These are phyloP conservation scores for Beauveria rudraprayagi DNA, from an alignment of 2,329 filamentous ascomycete genomes.

Conservation along the genomic window DNA sequence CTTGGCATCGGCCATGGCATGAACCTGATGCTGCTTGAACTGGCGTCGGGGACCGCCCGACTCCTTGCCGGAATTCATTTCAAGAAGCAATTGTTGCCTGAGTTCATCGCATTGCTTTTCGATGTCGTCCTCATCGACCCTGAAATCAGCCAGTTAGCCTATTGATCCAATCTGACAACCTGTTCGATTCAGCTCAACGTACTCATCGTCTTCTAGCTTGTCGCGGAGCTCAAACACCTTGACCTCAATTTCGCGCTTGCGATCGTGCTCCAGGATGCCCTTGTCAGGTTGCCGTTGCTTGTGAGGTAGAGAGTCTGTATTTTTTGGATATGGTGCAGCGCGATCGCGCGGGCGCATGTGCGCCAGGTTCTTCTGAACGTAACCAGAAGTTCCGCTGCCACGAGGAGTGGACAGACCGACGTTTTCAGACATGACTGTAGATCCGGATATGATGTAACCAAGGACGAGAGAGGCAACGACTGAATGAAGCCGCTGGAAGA, in stretches of 20 bases:
- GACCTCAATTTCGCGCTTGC: constrained; percentile 83
- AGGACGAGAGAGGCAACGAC: background rate
- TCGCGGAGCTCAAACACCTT: constrained; percentile 88
- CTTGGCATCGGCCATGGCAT: constrained; percentile 93
- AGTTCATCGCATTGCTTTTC: constrained; percentile 50
- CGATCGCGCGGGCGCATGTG: constrained; percentile 79
- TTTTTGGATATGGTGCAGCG: constrained; percentile 66
- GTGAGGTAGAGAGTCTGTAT: constrained; percentile 60
- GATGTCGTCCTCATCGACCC: constrained; percentile 83
- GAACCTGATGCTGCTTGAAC: constrained; percentile 88
- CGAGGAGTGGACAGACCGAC: constrained; percentile 91
- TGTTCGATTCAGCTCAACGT: constrained; percentile 21
- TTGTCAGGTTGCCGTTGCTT: constrained; percentile 78
- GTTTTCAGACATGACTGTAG: constrained; percentile 75
- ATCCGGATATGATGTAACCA: background rate
- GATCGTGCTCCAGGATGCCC: constrained; percentile 89
- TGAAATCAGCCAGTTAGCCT: constrained; percentile 25
- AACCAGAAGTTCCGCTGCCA: constrained; percentile 92
- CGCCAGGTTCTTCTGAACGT: constrained; percentile 92
- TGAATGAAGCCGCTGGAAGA: background rate
- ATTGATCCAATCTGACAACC: too few relatives aligned
- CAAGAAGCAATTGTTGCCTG: constrained; percentile 31
- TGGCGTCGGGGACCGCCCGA: constrained; percentile 35
- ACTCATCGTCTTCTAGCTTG: constrained; percentile 84
- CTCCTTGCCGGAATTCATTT: constrained; percentile 27